These are phyloP conservation scores for Capronia americana DNA, from an alignment of 2,329 filamentous ascomycete species.

Conservation along the genomic window DNA sequence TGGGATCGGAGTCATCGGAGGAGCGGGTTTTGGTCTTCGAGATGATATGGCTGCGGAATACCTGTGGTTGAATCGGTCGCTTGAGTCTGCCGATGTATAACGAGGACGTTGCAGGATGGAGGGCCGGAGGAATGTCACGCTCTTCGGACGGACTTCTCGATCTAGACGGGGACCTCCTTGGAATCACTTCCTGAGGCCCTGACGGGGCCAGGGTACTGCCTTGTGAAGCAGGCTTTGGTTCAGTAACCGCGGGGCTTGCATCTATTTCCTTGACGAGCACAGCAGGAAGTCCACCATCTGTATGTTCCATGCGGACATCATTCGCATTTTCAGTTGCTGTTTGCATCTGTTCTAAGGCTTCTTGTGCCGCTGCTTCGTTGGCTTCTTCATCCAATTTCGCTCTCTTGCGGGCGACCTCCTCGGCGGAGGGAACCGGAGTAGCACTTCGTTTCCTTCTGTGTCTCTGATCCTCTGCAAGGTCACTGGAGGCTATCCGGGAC, in stretches of 20 bases:
- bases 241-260: slow-evolving; percentile 42
- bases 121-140: slow-evolving; percentile 59
- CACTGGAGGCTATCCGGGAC: slow-evolving; percentile 32
- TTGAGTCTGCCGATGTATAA: slow-evolving; percentile 91
- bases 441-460: slow-evolving; percentile 72
- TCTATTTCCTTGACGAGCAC: slow-evolving; percentile 40
- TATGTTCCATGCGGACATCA: slow-evolving; percentile 27
- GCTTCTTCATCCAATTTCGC: slow-evolving; percentile 51
- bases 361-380: slow-evolving; percentile 36
- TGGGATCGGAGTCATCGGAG: slow-evolving; percentile 58
- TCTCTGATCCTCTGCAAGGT: slow-evolving; percentile 60
- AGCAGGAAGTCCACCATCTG: slow-evolving; percentile 1
- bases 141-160: slow-evolving; percentile 45
- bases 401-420: slow-evolving; percentile 64
- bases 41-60: slow-evolving; percentile 72
- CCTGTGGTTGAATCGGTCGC: slow-evolving; percentile 75
- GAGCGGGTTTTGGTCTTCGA: slow-evolving; percentile 69
- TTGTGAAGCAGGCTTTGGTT: not conserved
- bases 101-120: slow-evolving; percentile 75
- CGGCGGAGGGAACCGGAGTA: slow-evolving; percentile 63
- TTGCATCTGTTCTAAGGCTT: slow-evolving; percentile 33
- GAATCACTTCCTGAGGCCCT: not conserved
- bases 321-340: slow-evolving; percentile 35
- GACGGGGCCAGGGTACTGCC: not conserved
- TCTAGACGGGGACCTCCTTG: slow-evolving; percentile 22